Conservation (phyloP, 495 filamentous ascomycete species). For the Neurospora sp. region DNA sequence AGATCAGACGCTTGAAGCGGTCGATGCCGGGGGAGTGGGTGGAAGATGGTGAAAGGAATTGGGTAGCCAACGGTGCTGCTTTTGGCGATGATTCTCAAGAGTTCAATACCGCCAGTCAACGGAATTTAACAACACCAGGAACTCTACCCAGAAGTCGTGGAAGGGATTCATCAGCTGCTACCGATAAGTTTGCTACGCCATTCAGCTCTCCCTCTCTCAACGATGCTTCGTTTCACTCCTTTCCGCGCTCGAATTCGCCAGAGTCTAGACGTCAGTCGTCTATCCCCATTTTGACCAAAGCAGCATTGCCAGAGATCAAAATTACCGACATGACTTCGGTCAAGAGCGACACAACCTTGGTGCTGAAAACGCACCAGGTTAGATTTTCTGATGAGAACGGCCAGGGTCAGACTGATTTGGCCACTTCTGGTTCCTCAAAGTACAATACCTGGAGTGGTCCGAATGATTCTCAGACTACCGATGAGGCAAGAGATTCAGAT, state of each 20-base stretch:
- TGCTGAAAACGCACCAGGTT: background rate
- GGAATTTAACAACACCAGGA: background rate
- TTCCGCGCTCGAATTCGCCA: constrained; percentile 5
- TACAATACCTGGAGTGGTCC: background rate
- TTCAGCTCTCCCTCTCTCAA: constrained; percentile 8
- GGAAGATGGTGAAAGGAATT: background rate
- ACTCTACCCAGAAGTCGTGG: background rate
- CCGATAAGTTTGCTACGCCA: constrained; percentile 15
- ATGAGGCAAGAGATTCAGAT: background rate
- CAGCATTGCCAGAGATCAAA: background rate
- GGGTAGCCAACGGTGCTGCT: background rate
- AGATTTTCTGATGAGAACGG: background rate
- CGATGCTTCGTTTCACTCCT: constrained; percentile 18
- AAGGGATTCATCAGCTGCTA: constrained; percentile 8
- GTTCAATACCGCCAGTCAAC: constrained; percentile 4
- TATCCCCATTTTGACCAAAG: background rate
- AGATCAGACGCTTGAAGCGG: constrained; percentile 24
- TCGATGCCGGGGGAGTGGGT: background rate
- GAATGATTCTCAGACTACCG: background rate
- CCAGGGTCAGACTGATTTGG: background rate
- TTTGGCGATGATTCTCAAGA: background rate
- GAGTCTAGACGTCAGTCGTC: background rate
- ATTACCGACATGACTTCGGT: background rate
- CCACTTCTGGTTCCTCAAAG: background rate
- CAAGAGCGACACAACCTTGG: background rate